A percentile compares a stretch with the other conserved stretches of the same genome.
phyloP scores from a whole-genome alignment of 495 filamentous ascomycete species.

The Trichodelitschia bisporula region DNA sequence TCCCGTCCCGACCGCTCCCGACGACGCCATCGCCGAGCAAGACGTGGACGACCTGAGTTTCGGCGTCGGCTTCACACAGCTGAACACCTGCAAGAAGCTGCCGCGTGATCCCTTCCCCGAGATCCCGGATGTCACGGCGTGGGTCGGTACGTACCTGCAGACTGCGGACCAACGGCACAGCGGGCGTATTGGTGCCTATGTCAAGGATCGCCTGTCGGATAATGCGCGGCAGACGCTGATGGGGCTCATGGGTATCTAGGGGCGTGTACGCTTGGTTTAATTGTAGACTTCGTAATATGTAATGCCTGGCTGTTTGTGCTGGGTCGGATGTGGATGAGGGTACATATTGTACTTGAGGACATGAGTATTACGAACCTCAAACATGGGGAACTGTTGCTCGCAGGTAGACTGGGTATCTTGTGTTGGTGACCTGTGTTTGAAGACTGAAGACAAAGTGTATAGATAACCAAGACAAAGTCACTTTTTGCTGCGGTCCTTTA shows the following conservation, averaged over 20 bases:
- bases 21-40: constrained; percentile 55
- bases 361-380: no score
- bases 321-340: no score
- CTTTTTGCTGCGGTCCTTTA: no score
- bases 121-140: constrained; percentile 49
- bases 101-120: constrained; percentile 58
- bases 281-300: no score
- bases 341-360: no score
- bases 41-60: constrained; percentile 90
- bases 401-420: no score
- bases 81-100: constrained; percentile 60
- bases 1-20: constrained; percentile 36
- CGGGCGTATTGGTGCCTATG: constrained; percentile 30
- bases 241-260: constrained; percentile 32
- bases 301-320: no score
- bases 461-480: no score
- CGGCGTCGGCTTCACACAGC: constrained; percentile 72
- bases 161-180: constrained; percentile 28
- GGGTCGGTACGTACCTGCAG: constrained; percentile 52
- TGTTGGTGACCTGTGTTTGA: no score
- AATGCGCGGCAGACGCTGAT: constrained; percentile 28
- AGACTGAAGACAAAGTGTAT: no score
- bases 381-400: no score
- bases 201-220: constrained; percentile 30
- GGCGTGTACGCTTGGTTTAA: no score